phyloP scores from a whole-genome alignment of 2,329 filamentous ascomycete genomes.

The Arthroderma uncinatum region DNA sequence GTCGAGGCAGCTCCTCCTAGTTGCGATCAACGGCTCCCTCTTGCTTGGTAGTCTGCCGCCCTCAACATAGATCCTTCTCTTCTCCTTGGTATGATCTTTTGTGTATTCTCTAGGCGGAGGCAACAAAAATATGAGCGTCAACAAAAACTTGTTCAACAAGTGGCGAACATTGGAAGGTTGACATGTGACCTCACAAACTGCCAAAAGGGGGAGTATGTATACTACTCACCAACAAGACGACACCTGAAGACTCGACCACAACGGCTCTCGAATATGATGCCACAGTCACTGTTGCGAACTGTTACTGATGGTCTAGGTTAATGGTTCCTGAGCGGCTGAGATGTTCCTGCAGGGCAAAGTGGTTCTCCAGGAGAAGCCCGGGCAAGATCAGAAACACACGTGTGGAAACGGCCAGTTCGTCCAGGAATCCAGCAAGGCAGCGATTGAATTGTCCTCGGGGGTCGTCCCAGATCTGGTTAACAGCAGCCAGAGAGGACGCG shows the following conservation, averaged over 20 bases:
- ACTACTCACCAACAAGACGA: too few species aligned
- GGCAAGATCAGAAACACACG: not conserved
- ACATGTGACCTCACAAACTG: not conserved
- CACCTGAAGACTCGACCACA: too few species aligned
- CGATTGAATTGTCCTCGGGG: not conserved
- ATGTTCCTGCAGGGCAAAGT: too few species aligned
- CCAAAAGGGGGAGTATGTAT: too few species aligned
- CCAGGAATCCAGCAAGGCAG: not conserved
- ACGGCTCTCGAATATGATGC: too few species aligned
- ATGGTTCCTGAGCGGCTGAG: too few species aligned
- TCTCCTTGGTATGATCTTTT: not conserved
- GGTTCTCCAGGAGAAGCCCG: too few species aligned
- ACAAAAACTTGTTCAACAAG: not conserved
- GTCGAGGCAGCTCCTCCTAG: not conserved
- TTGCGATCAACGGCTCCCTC: not conserved
- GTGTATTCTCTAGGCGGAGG: not conserved
- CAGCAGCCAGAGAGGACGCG: not conserved
- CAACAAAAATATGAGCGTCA: not conserved
- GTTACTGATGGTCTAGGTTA: too few species aligned
- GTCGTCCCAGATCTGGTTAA: not conserved
- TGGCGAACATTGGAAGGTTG: not conserved
- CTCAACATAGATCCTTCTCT: slow-evolving; percentile 1
- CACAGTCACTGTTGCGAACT: too few species aligned
- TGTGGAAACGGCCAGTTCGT: not conserved
- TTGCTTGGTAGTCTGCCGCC: not conserved